Evolutionary conservation across 2,329 filamentous ascomycete genomes (phyloP).

Genomic region (Ploettnerulaceae sp.): DNA sequence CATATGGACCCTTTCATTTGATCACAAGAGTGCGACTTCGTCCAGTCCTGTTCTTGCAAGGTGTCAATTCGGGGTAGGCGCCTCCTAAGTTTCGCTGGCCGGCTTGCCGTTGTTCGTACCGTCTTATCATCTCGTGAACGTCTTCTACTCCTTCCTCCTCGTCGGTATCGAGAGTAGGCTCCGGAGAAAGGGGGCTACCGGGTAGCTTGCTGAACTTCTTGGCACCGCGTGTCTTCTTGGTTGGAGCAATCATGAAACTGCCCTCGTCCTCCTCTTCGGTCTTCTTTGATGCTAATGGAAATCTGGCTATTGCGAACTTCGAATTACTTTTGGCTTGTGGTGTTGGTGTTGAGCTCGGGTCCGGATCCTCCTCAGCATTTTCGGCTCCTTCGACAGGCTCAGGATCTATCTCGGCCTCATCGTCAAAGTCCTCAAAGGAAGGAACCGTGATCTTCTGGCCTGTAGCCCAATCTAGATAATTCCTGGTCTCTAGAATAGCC

Average conservation of each 20-base stretch:
- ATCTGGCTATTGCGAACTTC: too few relatives aligned
- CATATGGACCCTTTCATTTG: constrained; percentile 1
- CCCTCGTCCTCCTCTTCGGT: constrained; percentile 2
- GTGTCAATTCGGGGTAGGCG: not conserved
- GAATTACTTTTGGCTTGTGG: not conserved
- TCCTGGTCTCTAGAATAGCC: constrained; percentile 20
- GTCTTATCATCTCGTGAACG: constrained; percentile 11
- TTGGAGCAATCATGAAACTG: constrained; percentile 5
- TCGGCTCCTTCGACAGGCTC: not conserved
- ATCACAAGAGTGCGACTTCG: constrained; percentile 2
- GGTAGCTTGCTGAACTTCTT: constrained; percentile 8
- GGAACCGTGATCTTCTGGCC: constrained; percentile 25
- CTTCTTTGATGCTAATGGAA: not conserved
- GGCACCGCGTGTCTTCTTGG: not conserved
- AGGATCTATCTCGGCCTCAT: constrained; percentile 6
- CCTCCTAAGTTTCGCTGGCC: constrained; percentile 10
- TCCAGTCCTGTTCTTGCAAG: not conserved
- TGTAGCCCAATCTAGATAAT: constrained; percentile 30
- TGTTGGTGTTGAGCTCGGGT: not conserved
- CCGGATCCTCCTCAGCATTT: not conserved
- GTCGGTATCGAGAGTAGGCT: not conserved
- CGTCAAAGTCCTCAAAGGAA: constrained; percentile 6
- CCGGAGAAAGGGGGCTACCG: not conserved
- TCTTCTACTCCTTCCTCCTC: constrained; percentile 10
- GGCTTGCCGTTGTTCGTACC: constrained; percentile 9